These are phyloP conservation scores for Diaporthe capsici DNA, from an alignment of 2,329 filamentous ascomycete species.

Conservation along the genomic window DNA sequence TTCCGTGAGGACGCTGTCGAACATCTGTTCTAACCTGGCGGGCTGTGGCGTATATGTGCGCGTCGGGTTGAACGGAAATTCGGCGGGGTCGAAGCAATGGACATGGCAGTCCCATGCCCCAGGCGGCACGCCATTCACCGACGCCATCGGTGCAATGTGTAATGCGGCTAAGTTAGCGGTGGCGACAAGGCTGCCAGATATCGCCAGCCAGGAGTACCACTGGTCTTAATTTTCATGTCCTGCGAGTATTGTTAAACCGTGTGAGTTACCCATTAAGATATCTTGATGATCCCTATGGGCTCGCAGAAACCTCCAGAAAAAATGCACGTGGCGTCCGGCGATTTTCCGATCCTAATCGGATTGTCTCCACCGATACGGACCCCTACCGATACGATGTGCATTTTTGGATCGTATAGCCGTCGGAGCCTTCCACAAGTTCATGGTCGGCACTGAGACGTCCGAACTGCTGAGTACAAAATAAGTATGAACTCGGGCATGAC, in stretches of 20 bases:
- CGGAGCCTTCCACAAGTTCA: too few species aligned
- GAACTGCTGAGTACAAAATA: background rate
- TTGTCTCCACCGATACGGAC: background rate
- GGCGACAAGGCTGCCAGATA: background rate
- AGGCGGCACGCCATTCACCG: background rate
- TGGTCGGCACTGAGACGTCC: too few species aligned
- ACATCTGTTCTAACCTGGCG: background rate
- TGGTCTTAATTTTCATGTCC: background rate
- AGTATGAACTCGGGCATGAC: background rate
- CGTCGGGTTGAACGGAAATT: background rate
- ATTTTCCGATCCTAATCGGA: background rate
- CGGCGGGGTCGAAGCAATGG: background rate
- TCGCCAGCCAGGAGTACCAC: background rate
- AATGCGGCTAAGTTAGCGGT: background rate
- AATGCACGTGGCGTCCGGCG: background rate
- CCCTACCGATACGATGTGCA: background rate
- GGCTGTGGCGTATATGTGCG: constrained; percentile 1
- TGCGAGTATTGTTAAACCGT: background rate
- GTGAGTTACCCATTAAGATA: background rate
- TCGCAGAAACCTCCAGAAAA: background rate
- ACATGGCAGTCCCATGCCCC: constrained; percentile 8
- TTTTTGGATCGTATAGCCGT: too few species aligned
- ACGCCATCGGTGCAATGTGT: background rate
- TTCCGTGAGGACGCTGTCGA: constrained; percentile 3
- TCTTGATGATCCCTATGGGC: background rate